Conservation (phyloP, 495 filamentous ascomycete species). For the Neurospora discreta region DNA sequence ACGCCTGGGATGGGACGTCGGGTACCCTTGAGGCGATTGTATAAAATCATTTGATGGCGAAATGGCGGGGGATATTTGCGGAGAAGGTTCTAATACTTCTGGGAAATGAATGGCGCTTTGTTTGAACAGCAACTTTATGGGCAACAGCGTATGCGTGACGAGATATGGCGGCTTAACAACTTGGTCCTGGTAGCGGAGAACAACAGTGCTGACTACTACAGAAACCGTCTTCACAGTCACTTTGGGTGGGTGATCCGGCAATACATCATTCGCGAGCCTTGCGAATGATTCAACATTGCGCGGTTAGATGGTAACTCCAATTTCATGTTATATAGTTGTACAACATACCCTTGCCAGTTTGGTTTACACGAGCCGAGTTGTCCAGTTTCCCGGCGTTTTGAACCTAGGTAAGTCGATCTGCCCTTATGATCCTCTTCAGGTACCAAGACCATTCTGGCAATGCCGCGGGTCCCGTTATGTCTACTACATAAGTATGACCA, state of each 20-base stretch:
- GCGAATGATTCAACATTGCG: not conserved
- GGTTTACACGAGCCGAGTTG: not conserved
- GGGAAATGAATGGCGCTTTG: not conserved
- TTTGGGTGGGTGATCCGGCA: not conserved
- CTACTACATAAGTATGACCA: not conserved
- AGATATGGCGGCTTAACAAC: not conserved
- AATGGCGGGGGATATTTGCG: not conserved
- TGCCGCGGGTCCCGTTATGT: not conserved
- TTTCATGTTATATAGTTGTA: not conserved
- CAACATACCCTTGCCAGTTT: not conserved
- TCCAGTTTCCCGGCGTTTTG: not conserved
- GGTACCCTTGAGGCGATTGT: not conserved
- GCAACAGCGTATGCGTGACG: not conserved
- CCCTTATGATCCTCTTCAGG: rapidly evolving
- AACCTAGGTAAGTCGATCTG: not conserved
- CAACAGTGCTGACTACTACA: not conserved
- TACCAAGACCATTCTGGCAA: not conserved
- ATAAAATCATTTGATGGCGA: not conserved
- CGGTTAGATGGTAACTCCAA: not conserved
- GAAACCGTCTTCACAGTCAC: not conserved
- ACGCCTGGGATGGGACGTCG: not conserved
- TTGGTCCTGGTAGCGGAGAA: too few relatives aligned
- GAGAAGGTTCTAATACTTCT: not conserved
- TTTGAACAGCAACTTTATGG: not conserved
- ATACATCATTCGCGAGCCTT: not conserved